A percentile compares a stretch with the other conserved stretches of the same genome.
Conservation (phyloP, 2,329 filamentous ascomycete species). For the Exserohilum rostratum region DNA sequence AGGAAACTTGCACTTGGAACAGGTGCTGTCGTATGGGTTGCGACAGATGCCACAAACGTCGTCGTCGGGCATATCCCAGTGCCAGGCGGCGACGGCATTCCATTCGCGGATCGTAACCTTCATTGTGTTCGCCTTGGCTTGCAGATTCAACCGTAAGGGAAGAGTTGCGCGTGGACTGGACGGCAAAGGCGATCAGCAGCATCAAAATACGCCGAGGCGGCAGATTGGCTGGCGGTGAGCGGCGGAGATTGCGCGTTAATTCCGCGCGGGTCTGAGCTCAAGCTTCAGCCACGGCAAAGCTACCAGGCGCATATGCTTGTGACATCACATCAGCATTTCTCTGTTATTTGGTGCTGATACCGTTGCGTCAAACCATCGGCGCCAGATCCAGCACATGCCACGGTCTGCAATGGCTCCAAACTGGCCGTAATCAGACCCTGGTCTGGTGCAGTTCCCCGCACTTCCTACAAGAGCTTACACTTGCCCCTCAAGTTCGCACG, state of each 20-base stretch:
- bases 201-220: conserved; percentile 17
- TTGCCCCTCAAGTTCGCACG: conserved; percentile 4
- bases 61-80: conserved; percentile 96
- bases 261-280: conserved; percentile 16
- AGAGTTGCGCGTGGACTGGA: conserved; percentile 7
- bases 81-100: conserved; percentile 94
- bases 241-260: conserved; percentile 18
- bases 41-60: conserved; percentile 99
- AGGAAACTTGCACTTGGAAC: conserved; percentile 96
- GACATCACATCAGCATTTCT: not conserved
- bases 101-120: conserved; percentile 94
- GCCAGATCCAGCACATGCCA: not conserved
- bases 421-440: conserved; percentile 11
- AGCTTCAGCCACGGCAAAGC: conserved; percentile 8
- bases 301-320: not conserved
- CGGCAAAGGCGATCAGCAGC: conserved; percentile 29
- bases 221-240: conserved; percentile 24
- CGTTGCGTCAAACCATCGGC: not conserved
- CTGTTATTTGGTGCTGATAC: not conserved
- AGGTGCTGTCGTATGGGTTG: conserved; percentile 96
- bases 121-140: conserved; percentile 60
- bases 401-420: not conserved
- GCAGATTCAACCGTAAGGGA: conserved; percentile 3
- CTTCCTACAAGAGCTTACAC: conserved; percentile 10
- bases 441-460: conserved; percentile 12